Evolutionary conservation across 495 filamentous ascomycete genomes (phyloP).

Genomic region (Lasiosphaeriaceae sp.): DNA sequence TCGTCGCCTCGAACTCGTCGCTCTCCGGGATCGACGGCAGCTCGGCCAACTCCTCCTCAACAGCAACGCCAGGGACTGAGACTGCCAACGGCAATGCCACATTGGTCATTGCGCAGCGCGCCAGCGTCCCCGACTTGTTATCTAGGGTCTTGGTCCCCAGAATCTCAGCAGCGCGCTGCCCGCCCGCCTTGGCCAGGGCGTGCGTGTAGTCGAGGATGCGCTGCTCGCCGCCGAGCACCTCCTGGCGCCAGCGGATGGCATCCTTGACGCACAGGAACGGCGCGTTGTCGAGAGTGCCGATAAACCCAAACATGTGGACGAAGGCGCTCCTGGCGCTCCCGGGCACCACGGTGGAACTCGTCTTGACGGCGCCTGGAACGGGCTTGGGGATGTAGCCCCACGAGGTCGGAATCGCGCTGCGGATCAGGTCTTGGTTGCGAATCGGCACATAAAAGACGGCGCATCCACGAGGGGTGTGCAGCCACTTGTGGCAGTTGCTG

Average conservation of each 20-base stretch:
- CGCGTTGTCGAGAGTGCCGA: slow-evolving; percentile 68
- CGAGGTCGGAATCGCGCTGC: slow-evolving; percentile 72
- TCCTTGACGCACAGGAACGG: slow-evolving; percentile 69
- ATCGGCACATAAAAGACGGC: slow-evolving; percentile 75
- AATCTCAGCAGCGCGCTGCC: slow-evolving; percentile 49
- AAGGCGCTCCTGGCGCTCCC: slow-evolving; percentile 50
- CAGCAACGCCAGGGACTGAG: slow-evolving; percentile 1
- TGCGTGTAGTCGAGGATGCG: slow-evolving; percentile 57
- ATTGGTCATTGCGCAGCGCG: slow-evolving; percentile 57
- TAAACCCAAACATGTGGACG: slow-evolving; percentile 69
- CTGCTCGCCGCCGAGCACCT: slow-evolving; percentile 71
- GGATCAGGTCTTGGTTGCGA: slow-evolving; percentile 68
- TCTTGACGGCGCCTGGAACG: slow-evolving; percentile 2
- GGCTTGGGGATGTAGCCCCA: slow-evolving; percentile 56
- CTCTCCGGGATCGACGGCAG: slow-evolving; percentile 30
- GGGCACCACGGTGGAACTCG: slow-evolving; percentile 48
- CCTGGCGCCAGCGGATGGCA: slow-evolving; percentile 61
- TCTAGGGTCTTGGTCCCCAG: slow-evolving; percentile 72
- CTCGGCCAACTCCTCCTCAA: slow-evolving; percentile 24
- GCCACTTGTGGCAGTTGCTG: slow-evolving; percentile 88
- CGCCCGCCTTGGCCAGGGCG: slow-evolving; percentile 57
- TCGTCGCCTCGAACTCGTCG: slow-evolving; percentile 33
- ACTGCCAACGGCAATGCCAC: slow-evolving; percentile 63
- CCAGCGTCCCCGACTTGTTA: slow-evolving; percentile 44
- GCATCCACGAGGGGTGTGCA: slow-evolving; percentile 75